phyloP scores from a whole-genome alignment of 1,139 yeast genomes.

The Lizanozyma gosingica region DNA sequence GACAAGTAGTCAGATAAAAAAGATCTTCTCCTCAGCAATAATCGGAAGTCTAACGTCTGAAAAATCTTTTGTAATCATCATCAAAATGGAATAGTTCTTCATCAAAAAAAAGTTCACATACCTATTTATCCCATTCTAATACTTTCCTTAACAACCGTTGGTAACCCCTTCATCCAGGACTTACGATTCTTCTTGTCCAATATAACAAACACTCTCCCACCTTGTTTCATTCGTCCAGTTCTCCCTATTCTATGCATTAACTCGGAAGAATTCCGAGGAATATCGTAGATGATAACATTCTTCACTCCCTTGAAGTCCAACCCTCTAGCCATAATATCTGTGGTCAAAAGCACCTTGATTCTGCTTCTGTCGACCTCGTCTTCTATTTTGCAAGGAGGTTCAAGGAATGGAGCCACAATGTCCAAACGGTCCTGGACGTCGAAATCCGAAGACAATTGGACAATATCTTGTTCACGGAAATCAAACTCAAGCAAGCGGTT shows the following conservation, averaged over 20 bases:
- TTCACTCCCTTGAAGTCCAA: conserved; percentile 76
- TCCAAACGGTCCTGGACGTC: conserved; percentile 46
- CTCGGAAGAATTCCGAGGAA: conserved; percentile 80
- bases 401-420: conserved; percentile 52
- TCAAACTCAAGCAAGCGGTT: conserved; percentile 48
- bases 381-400: conserved; percentile 21
- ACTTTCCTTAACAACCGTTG: conserved; percentile 56
- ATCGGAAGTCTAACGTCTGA: conserved; percentile 25
- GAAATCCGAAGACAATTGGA: conserved; percentile 44
- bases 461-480: conserved; percentile 35
- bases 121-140: conserved; percentile 24
- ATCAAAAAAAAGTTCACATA: conserved; percentile 1
- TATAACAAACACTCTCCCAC: conserved; percentile 75
- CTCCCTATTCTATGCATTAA: conserved; percentile 88
- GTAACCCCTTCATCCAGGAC: conserved; percentile 80
- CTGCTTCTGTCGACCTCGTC: conserved; percentile 19
- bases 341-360: conserved; percentile 64
- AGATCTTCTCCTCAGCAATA: conserved; percentile 15
- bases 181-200: conserved; percentile 57
- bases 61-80: conserved; percentile 15
- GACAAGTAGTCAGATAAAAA: neutral
- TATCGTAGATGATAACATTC: conserved; percentile 76
- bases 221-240: conserved; percentile 86
- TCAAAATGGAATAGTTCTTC: conserved; percentile 3
- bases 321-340: conserved; percentile 87